phyloP scores from a whole-genome alignment of 345 rosid species.

The Boechera stricta region DNA sequence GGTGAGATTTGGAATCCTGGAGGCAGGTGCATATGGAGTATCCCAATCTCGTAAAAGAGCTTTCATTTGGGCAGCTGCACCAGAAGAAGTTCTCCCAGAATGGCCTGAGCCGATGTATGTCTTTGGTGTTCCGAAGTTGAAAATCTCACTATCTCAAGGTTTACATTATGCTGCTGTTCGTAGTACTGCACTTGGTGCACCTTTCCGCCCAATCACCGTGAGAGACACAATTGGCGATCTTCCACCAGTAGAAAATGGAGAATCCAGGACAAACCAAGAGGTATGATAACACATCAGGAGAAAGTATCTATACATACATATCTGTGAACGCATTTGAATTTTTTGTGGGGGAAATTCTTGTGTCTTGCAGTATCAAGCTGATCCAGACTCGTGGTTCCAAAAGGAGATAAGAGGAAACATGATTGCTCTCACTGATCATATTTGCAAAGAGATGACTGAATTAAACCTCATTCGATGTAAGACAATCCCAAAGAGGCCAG shows the following conservation, averaged over 20 bases:
- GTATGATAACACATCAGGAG: conserved; percentile 45
- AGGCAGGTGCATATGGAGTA: conserved; percentile 93
- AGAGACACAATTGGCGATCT: conserved; percentile 93
- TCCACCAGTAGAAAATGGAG: conserved; percentile 75
- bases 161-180: conserved; percentile 69
- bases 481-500: conserved; percentile 80
- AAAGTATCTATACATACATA: conserved; percentile 2
- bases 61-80: conserved; percentile 94
- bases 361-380: conserved; percentile 57
- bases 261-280: conserved; percentile 55
- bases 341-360: not conserved
- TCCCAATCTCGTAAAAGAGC: conserved; percentile 90
- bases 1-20: conserved; percentile 95
- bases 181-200: conserved; percentile 81
- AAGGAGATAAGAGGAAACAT: conserved; percentile 65
- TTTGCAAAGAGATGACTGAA: conserved; percentile 83
- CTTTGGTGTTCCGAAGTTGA: conserved; percentile 67
- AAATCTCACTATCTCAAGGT: conserved; percentile 56
- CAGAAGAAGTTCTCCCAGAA: conserved; percentile 83
- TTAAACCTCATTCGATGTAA: conserved; percentile 74
- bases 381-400: conserved; percentile 85
- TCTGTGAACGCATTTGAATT: not conserved
- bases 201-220: conserved; percentile 90
- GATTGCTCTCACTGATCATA: conserved; percentile 67
- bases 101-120: conserved; percentile 99